Percentiles rank a stretch among this genome's conserved stretches.
These are phyloP conservation scores for Colletotrichum sp. DNA, from an alignment of 2,329 filamentous ascomycete species.

Conservation along the genomic window DNA sequence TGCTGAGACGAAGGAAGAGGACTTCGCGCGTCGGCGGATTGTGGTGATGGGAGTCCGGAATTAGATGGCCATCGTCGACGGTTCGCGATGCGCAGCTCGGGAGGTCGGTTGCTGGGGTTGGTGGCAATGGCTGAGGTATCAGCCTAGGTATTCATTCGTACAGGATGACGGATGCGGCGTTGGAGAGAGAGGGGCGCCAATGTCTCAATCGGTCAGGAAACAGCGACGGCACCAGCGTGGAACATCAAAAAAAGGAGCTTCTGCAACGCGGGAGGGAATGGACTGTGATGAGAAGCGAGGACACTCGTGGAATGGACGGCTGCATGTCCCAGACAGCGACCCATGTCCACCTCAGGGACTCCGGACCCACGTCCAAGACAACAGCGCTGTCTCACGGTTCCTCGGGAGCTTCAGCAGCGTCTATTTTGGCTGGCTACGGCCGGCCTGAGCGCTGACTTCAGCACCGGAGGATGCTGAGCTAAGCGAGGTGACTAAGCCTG, in stretches of 20 bases:
- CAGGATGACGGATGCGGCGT: not conserved
- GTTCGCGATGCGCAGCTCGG: not conserved
- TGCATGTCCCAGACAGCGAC: conserved; percentile 3
- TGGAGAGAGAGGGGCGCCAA: not conserved
- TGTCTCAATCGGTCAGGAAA: not conserved
- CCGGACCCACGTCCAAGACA: not conserved
- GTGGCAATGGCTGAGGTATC: not conserved
- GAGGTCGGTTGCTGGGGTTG: not conserved
- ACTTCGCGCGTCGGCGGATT: not conserved
- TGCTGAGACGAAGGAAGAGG: not conserved
- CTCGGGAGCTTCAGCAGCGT: not conserved
- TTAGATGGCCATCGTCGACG: not conserved
- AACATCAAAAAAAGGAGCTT: not conserved
- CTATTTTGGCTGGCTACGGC: not conserved
- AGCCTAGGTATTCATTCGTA: not conserved
- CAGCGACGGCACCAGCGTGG: not conserved
- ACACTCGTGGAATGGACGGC: not conserved
- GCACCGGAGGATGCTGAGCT: not conserved
- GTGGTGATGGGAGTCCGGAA: not conserved
- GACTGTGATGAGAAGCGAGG: not conserved
- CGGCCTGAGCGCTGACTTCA: not conserved
- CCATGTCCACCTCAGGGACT: not conserved
- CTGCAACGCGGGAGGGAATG: not conserved
- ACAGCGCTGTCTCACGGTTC: not conserved
- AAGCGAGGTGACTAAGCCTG: not conserved